Base-by-base conservation (phyloP, 768 basidiomycete species). In the Phanerochaete carnosa region DNA sequence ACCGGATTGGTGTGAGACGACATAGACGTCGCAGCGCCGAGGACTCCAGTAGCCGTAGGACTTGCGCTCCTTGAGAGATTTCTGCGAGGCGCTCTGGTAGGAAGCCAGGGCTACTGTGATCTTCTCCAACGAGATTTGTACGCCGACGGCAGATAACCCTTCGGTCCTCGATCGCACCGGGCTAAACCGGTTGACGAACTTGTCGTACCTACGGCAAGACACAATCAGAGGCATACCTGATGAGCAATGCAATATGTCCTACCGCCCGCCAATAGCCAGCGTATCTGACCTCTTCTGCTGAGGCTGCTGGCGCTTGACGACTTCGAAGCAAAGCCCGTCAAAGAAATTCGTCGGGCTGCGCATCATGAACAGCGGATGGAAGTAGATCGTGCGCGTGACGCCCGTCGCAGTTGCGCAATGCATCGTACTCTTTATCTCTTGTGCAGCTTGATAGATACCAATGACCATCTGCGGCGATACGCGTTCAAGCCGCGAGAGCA, bases 1-100 rank as follows among this genome's bases (percentile, higher is more conserved):
- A 11, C 92, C 92, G 8, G 84, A 77, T 62, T 90, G 86, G 61
- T 87, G 90, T 0, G 90, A 90, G 28, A 92, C 84, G 13, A 94
- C 80, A 63, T 94, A 94, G 12, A 94, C 92, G 64, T 94, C 92
- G 65, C 93, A 94, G 39, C 91, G 79, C 16, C 92, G 81, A n/a
- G 92, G 92, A 71, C 90, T 90, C 91, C 90, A 94, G 68, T 85
- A 90, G 0, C 93, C 92, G 62, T 92, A 94, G 0, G 93, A 92
- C 12, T 85, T 83, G 61, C 87, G 84, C 67, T 92, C 90, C 70
- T 89, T 92, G 55, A 92, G 77, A 2, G 81, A 80, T 69, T 85
- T 86, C 37, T 91, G 81, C 0, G 87, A 86, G 1, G 75, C 70
- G 9, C 80, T 83, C 68, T 94, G 91, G 68, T 83, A 89, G 1